Evolutionary conservation across 169 alveolate species (phyloP).

Genomic region (Sarcocystis neurona): DNA sequence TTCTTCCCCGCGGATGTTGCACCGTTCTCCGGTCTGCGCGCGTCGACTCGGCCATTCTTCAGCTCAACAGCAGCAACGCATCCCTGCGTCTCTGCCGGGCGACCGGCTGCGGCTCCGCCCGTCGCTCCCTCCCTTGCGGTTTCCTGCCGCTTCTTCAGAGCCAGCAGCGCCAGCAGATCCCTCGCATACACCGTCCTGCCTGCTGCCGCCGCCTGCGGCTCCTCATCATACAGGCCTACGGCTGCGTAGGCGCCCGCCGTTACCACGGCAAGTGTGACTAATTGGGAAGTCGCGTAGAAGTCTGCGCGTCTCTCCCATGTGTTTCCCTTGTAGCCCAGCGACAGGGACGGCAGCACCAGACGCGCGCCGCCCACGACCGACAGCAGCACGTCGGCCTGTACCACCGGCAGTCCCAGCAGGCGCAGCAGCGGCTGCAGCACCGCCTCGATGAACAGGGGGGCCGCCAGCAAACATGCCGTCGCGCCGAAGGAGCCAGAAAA

Average conservation of each 20-base stretch:
- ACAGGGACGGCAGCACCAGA: neutral
- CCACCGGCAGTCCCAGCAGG: neutral
- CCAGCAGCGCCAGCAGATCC: constrained; percentile 20
- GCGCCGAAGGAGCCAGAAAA: neutral
- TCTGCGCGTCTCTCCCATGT: no score
- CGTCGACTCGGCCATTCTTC: no score
- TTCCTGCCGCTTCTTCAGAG: neutral
- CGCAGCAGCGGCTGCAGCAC: neutral
- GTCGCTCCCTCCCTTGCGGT: neutral
- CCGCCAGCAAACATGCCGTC: neutral
- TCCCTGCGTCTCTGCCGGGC: no score
- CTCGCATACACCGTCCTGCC: neutral
- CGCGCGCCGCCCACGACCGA: neutral
- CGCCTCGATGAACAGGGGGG: neutral
- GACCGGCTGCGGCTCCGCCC: no score
- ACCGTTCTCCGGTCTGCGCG: no score
- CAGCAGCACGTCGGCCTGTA: neutral
- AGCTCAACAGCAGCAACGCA: no score
- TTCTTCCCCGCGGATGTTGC: no score
- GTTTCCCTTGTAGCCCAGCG: neutral
- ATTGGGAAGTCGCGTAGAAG: neutral
- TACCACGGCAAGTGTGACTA: neutral
- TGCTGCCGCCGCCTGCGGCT: neutral
- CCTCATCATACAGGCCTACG: neutral
- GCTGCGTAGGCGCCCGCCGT: neutral